Percentiles rank a stretch among this genome's conserved stretches.
Conservation (phyloP, 768 basidiomycete genomes). For the Psilocybe cubensis region DNA sequence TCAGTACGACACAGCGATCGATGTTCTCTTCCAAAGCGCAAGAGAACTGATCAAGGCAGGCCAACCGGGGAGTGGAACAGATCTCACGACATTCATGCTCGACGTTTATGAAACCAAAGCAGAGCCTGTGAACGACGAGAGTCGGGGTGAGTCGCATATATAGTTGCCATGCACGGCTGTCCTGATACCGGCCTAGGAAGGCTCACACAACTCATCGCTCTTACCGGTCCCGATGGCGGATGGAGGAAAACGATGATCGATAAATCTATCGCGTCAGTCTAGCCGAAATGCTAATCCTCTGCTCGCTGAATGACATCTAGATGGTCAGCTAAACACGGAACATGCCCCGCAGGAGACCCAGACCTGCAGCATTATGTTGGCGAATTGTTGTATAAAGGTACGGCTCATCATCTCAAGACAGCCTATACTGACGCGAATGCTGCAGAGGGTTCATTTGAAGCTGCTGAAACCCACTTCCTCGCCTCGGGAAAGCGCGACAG, state of each 20-base stretch:
- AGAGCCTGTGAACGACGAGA: constrained; percentile 75
- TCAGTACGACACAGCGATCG: constrained; percentile 86
- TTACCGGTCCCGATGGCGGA: constrained; percentile 74
- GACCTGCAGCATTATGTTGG: constrained; percentile 90
- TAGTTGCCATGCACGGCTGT: not conserved
- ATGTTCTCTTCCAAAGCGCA: constrained; percentile 90
- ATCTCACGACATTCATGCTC: constrained; percentile 78
- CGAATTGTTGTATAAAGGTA: constrained; percentile 85
- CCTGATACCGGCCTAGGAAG: constrained; percentile 55
- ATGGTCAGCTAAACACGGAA: constrained; percentile 82
- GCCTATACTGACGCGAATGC: not conserved
- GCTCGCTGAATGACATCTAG: constrained; percentile 43
- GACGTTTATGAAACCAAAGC: constrained; percentile 82
- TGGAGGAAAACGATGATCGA: constrained; percentile 95
- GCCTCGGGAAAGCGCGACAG: constrained; percentile 89
- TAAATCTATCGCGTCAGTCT: constrained; percentile 75
- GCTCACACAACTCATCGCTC: constrained; percentile 88
- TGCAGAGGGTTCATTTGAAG: constrained; percentile 74
- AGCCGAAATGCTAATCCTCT: constrained; percentile 3
- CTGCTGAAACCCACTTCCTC: constrained; percentile 83
- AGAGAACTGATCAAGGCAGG: constrained; percentile 87
- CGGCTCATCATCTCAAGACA: constrained; percentile 1
- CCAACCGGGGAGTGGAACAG: constrained; percentile 89
- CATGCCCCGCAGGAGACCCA: constrained; percentile 88
- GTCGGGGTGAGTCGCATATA: constrained; percentile 63